phyloP scores from a whole-genome alignment of 208 protist genomes.

The Leishmania tarentolae region DNA sequence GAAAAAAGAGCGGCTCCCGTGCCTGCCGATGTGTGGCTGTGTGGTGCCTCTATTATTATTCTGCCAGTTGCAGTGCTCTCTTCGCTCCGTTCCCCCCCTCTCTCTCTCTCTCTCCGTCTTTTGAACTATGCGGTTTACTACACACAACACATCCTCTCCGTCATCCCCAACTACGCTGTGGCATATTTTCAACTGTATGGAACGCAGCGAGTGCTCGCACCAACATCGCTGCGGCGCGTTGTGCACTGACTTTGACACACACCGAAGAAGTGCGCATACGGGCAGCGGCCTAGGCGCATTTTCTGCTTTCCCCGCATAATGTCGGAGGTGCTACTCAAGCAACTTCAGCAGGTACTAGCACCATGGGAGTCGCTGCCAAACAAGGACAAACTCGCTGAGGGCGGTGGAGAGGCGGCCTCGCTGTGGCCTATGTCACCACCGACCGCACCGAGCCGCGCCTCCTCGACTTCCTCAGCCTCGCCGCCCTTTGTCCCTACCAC shows the following conservation, averaged over 20 bases:
- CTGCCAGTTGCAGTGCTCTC: no score
- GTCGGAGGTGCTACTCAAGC: constrained; percentile 41
- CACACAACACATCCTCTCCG: not conserved
- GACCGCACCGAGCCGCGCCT: not conserved
- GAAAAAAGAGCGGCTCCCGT: not conserved
- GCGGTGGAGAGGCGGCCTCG: not conserved
- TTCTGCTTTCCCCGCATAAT: constrained; percentile 4
- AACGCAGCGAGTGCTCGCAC: not conserved
- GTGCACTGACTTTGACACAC: not conserved
- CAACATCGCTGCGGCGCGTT: not conserved
- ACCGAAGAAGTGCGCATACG: not conserved
- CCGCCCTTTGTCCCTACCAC: not conserved
- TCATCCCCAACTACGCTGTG: not conserved
- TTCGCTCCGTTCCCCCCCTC: no score
- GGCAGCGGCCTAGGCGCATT: not conserved
- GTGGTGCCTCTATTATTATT: no score
- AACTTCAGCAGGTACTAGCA: constrained; percentile 59
- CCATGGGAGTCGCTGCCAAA: constrained; percentile 47
- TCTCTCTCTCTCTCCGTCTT: no score
- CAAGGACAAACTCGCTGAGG: constrained; percentile 3
- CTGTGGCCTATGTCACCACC: not conserved
- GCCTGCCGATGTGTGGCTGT: not conserved
- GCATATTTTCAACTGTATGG: not conserved
- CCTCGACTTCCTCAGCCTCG: not conserved
- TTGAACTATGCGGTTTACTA: not conserved